Evolutionary conservation across 2,329 filamentous ascomycete genomes (phyloP).

Genomic region (Furcasterigmium furcatum): DNA sequence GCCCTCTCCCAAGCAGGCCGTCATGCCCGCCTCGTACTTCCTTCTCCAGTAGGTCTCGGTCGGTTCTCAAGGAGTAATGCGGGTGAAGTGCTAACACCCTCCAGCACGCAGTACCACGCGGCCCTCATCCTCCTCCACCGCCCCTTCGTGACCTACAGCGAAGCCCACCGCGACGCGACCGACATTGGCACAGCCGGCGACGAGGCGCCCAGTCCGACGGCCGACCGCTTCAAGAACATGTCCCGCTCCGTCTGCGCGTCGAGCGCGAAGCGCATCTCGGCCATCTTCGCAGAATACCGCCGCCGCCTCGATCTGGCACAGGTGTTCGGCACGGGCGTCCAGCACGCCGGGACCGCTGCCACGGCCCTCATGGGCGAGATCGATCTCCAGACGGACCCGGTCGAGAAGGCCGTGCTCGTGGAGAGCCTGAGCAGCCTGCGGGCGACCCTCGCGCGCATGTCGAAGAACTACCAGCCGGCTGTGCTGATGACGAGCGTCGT

Average conservation of each 20-base stretch:
- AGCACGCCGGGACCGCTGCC: conserved; percentile 8
- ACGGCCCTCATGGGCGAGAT: conserved; percentile 9
- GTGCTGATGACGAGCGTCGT: conserved; percentile 6
- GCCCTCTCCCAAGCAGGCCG: not conserved
- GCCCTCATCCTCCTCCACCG: conserved; percentile 5
- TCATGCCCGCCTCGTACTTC: conserved; percentile 5
- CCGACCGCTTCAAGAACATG: conserved; percentile 2
- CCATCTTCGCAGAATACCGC: conserved; percentile 6
- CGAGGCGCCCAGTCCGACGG: not conserved
- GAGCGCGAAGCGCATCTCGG: conserved; percentile 5
- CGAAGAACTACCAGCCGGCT: conserved; percentile 7
- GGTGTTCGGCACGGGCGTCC: conserved; percentile 8
- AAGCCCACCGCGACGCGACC: not conserved
- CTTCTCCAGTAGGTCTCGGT: conserved; percentile 7
- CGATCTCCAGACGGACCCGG: conserved; percentile 5
- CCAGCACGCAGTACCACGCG: conserved; percentile 6
- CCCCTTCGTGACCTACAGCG: conserved; percentile 3
- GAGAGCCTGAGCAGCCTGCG: conserved; percentile 4
- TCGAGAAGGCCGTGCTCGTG: conserved; percentile 1
- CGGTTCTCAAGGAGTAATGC: no score
- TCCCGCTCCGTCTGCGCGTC: conserved; percentile 1
- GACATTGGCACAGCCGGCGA: no score
- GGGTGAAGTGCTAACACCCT: not conserved
- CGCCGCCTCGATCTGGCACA: conserved; percentile 7
- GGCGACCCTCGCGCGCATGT: conserved; percentile 4